Evolutionary conservation across 2,329 filamentous ascomycete species (phyloP).

Genomic region (Dothidotthia symphoricarpi): DNA sequence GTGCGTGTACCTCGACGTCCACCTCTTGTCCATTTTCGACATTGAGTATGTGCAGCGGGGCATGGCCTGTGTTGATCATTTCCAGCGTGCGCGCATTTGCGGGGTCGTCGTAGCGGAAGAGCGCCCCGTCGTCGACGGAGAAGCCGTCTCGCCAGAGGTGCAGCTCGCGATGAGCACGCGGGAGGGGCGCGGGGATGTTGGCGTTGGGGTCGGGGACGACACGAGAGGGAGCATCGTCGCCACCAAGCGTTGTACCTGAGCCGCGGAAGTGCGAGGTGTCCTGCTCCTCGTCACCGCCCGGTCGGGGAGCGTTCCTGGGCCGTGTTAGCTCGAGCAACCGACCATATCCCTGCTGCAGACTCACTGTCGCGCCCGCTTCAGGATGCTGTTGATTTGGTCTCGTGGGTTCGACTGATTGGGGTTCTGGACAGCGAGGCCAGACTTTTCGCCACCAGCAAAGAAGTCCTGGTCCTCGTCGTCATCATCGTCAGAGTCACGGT

Average conservation of each 20-base stretch:
- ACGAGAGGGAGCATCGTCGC: slow-evolving; percentile 70
- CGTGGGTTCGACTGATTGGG: slow-evolving; percentile 54
- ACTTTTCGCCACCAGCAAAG: slow-evolving; percentile 85
- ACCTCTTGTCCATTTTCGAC: slow-evolving; percentile 72
- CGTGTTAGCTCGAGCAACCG: slow-evolving; percentile 17
- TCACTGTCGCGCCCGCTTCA: slow-evolving; percentile 49
- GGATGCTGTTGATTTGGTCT: slow-evolving; percentile 52
- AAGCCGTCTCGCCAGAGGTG: slow-evolving; percentile 84
- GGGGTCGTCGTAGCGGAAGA: slow-evolving; percentile 77
- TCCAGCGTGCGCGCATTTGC: slow-evolving; percentile 68
- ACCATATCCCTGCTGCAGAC: slow-evolving; percentile 5
- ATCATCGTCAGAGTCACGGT: slow-evolving; percentile 61
- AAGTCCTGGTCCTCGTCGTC: slow-evolving; percentile 64
- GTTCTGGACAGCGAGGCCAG: slow-evolving; percentile 66
- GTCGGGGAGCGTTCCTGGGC: slow-evolving; percentile 59
- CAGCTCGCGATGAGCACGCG: slow-evolving; percentile 65
- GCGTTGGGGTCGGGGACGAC: slow-evolving; percentile 61
- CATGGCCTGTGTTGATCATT: slow-evolving; percentile 74
- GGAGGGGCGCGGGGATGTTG: slow-evolving; percentile 39
- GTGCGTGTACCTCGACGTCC: slow-evolving; percentile 72
- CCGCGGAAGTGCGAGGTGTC: slow-evolving; percentile 62
- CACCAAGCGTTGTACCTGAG: slow-evolving; percentile 72
- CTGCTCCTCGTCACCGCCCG: slow-evolving; percentile 54
- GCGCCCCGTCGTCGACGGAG: slow-evolving; percentile 77
- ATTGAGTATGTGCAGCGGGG: slow-evolving; percentile 74